Percentiles rank a stretch among this genome's conserved stretches.
phyloP scores from a whole-genome alignment of 306 rosid genomes.

The Fagus sylvatica region DNA sequence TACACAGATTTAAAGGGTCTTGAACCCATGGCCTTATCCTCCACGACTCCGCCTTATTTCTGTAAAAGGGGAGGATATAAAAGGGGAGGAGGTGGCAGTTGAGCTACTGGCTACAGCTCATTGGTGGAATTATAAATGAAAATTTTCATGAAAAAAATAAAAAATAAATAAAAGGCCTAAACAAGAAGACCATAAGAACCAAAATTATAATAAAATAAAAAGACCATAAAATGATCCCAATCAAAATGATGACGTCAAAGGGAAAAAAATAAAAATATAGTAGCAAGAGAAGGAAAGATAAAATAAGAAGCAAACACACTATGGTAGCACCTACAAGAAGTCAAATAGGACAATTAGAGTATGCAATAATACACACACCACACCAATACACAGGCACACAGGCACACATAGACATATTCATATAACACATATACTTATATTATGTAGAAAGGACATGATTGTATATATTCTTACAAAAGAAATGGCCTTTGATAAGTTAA shows the following conservation, averaged over 20 bases:
- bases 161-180: background rate
- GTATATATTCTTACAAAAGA: too few relatives aligned
- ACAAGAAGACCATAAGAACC: background rate
- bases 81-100: background rate
- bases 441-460: too few relatives aligned
- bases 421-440: too few relatives aligned
- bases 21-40: background rate
- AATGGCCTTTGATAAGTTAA: too few relatives aligned
- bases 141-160: background rate
- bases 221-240: background rate
- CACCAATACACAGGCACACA: too few relatives aligned
- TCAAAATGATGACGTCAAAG: background rate
- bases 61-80: background rate
- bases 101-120: background rate
- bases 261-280: background rate
- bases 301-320: background rate
- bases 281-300: background rate
- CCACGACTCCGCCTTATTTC: background rate
- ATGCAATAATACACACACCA: too few relatives aligned
- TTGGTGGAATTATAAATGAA: background rate
- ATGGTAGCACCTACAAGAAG: too few relatives aligned
- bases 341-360: too few relatives aligned
- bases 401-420: too few relatives aligned
- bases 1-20: background rate
- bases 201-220: background rate